These are phyloP conservation scores for Pseudogymnoascus sp. DNA, from an alignment of 2,329 filamentous ascomycete species.

Conservation along the genomic window DNA sequence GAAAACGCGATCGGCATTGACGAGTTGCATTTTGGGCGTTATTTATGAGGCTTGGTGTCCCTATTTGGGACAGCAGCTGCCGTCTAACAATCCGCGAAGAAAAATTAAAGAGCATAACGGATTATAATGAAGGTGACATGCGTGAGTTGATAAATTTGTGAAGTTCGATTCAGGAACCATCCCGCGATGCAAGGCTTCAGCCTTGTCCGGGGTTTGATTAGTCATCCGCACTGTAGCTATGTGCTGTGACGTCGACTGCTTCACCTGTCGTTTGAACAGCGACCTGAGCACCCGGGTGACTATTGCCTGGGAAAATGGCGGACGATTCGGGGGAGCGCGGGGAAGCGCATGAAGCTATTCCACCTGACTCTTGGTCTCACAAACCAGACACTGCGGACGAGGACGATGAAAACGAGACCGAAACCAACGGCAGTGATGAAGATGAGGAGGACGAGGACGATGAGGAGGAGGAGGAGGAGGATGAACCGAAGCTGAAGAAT, in stretches of 20 bases:
- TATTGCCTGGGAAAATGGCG: conserved; percentile 20
- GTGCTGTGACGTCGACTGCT: conserved; percentile 4
- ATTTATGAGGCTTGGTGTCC: neutral
- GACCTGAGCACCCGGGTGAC: neutral
- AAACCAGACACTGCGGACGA: conserved; percentile 14
- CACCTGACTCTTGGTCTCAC: conserved; percentile 16
- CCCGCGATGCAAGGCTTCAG: neutral
- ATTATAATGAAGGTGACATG: neutral
- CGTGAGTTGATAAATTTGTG: neutral
- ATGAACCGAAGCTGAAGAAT: conserved; percentile 92
- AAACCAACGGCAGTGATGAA: conserved; percentile 37
- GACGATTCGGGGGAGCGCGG: conserved; percentile 23
- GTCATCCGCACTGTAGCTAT: neutral
- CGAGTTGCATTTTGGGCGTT: neutral
- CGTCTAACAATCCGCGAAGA: neutral
- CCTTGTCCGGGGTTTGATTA: neutral
- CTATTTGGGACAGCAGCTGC: neutral
- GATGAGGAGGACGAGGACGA: conserved; percentile 54
- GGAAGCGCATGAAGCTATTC: conserved; percentile 18
- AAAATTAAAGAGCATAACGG: neutral
- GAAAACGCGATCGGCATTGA: neutral
- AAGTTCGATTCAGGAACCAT: neutral
- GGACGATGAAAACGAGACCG: conserved; percentile 28
- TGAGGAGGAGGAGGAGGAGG: conserved; percentile 76
- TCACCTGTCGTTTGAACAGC: neutral